Percentiles rank a stretch among this genome's conserved stretches.
These are phyloP conservation scores for Meripilus lineatus DNA, from an alignment of 1,284 basidiomycete species.

Conservation along the genomic window DNA sequence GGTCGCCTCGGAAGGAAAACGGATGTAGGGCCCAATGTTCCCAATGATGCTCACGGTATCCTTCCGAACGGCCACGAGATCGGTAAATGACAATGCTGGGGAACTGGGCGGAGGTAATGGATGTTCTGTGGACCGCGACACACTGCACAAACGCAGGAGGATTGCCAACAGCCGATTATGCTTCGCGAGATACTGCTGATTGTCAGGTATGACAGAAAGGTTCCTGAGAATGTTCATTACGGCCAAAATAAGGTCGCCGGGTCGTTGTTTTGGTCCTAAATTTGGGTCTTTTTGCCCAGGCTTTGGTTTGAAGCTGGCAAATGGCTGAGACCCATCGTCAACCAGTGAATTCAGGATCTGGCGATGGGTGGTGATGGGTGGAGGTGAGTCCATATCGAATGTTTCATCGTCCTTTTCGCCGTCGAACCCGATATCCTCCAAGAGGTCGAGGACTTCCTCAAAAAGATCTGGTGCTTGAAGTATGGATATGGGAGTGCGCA, in stretches of 20 bases:
- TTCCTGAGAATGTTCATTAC: slow-evolving; percentile 85
- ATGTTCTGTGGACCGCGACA: slow-evolving; percentile 37
- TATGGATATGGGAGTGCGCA: slow-evolving; percentile 66
- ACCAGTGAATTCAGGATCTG: slow-evolving; percentile 56
- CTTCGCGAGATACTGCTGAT: slow-evolving; percentile 62
- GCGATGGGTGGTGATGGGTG: slow-evolving; percentile 52
- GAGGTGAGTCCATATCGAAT: slow-evolving; percentile 20
- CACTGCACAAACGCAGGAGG: slow-evolving; percentile 60
- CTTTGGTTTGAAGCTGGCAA: slow-evolving; percentile 45
- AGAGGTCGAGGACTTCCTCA: slow-evolving; percentile 83
- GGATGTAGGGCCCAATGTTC: slow-evolving; percentile 54
- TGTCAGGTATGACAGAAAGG: slow-evolving; percentile 72
- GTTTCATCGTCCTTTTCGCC: slow-evolving; percentile 39
- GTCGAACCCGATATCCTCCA: slow-evolving; percentile 80
- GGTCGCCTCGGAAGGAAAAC: slow-evolving; percentile 35
- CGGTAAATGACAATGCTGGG: slow-evolving; percentile 57
- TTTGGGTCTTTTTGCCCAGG: slow-evolving; percentile 45
- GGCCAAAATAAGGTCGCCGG: slow-evolving; percentile 65
- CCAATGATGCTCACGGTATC: slow-evolving; percentile 75
- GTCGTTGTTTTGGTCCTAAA: slow-evolving; percentile 53
- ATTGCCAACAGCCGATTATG: slow-evolving; percentile 64
- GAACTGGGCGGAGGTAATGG: slow-evolving; percentile 41
- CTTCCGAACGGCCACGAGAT: slow-evolving; percentile 72
- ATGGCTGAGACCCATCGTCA: slow-evolving; percentile 53
- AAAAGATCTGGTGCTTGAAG: slow-evolving; percentile 77